A percentile compares a stretch with the other conserved stretches of the same genome.
phyloP scores from a whole-genome alignment of 345 rosid species.

The Brassica carinata region DNA sequence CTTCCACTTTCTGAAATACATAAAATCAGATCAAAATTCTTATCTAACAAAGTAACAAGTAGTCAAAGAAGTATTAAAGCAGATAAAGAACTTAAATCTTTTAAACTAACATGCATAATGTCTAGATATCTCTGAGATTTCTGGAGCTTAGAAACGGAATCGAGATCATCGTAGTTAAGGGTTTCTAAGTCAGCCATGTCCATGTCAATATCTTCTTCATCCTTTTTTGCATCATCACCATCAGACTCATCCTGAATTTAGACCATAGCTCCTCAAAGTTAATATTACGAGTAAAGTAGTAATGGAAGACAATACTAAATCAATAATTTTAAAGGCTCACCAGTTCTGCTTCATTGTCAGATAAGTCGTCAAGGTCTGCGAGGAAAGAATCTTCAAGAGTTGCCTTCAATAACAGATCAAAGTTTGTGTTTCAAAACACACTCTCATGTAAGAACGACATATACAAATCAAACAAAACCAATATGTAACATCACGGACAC shows the following conservation, averaged over 20 bases:
- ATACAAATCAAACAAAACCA: neutral
- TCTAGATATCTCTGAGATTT: slow-evolving; percentile 78
- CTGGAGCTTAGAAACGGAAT: slow-evolving; percentile 80
- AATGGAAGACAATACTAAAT: neutral
- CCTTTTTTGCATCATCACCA: slow-evolving; percentile 55
- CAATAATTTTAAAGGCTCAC: slow-evolving; percentile 42
- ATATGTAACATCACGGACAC: neutral
- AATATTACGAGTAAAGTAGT: neutral
- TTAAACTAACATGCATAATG: slow-evolving; percentile 61
- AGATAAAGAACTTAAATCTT: neutral
- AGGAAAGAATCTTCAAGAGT: slow-evolving; percentile 92
- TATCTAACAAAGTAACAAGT: neutral
- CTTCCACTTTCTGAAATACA: slow-evolving; percentile 72
- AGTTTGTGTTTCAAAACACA: neutral
- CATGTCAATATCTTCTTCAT: slow-evolving; percentile 82
- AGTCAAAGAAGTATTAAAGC: neutral
- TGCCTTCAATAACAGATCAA: slow-evolving; percentile 50
- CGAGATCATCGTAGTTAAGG: slow-evolving; percentile 84
- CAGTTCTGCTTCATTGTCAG: slow-evolving; percentile 81
- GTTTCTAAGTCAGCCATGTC: slow-evolving; percentile 77
- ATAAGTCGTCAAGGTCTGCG: slow-evolving; percentile 93
- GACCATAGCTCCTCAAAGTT: neutral
- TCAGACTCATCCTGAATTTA: slow-evolving; percentile 66
- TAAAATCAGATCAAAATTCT: neutral
- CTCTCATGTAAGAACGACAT: neutral